Conservation (phyloP, 768 basidiomycete species). For the Guyanaporus albipodus region DNA sequence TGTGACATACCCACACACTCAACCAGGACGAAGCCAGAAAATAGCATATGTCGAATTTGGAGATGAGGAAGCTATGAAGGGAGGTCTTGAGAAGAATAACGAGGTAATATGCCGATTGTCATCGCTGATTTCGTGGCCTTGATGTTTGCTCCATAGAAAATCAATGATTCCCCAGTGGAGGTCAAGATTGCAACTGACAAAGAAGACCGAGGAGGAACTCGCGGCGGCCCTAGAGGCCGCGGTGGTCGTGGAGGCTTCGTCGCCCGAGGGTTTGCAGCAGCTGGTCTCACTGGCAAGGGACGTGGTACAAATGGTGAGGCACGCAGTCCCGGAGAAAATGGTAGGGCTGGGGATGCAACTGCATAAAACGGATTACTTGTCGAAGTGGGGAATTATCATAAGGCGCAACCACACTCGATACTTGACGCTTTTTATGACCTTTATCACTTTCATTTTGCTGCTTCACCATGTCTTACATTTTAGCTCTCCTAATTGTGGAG, state of each 20-base stretch:
- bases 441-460: conserved; percentile 7
- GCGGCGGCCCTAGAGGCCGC: conserved; percentile 54
- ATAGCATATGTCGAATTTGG: conserved; percentile 89
- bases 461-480: conserved; percentile 9
- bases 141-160: conserved; percentile 44
- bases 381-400: conserved; percentile 16
- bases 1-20: conserved; percentile 53
- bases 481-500: conserved; percentile 18
- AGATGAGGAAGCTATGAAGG: conserved; percentile 81
- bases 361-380: conserved; percentile 20
- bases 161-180: conserved; percentile 62
- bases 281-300: conserved; percentile 50
- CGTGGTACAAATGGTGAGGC: conserved; percentile 30
- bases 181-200: conserved; percentile 69
- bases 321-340: conserved; percentile 28
- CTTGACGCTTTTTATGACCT: conserved; percentile 20
- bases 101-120: conserved; percentile 45
- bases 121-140: not conserved
- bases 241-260: conserved; percentile 48
- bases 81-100: conserved; percentile 68
- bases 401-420: conserved; percentile 15
- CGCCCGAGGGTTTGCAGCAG: conserved; percentile 63
- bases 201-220: conserved; percentile 37
- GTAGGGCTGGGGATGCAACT: conserved; percentile 21
- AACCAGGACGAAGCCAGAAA: conserved; percentile 46